Evolutionary conservation across 495 filamentous ascomycete species (phyloP).

Genomic region (Umbilicaria muhlenbergii): DNA sequence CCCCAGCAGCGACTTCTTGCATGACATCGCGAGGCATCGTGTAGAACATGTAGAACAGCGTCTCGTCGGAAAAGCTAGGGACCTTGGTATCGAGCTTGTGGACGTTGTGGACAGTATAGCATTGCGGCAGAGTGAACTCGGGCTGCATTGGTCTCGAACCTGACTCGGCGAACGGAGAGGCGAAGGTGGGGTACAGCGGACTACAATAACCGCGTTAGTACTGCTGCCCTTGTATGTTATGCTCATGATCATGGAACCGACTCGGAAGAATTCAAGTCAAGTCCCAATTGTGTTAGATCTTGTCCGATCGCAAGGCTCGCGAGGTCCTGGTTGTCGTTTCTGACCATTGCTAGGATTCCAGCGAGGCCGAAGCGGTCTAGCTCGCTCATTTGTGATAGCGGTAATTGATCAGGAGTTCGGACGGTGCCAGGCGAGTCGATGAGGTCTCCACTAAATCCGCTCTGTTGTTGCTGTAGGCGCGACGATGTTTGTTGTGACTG

Average conservation of each 20-base stretch:
- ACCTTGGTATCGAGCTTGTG: constrained; percentile 67
- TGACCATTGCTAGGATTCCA: constrained; percentile 64
- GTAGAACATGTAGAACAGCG: constrained; percentile 90
- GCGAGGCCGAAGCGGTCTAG: constrained; percentile 69
- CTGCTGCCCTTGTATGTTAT: constrained; percentile 21
- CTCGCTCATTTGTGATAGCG: constrained; percentile 60
- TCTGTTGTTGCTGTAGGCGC: constrained; percentile 6
- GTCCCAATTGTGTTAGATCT: constrained; percentile 58
- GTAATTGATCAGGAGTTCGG: constrained; percentile 34
- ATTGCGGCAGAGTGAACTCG: constrained; percentile 62
- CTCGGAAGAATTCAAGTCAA: constrained; percentile 70
- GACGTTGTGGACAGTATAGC: constrained; percentile 79
- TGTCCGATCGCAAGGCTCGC: constrained; percentile 60
- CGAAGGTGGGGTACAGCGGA: constrained; percentile 48
- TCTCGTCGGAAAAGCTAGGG: constrained; percentile 74
- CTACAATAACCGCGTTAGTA: constrained; percentile 15
- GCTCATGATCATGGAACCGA: constrained; percentile 24
- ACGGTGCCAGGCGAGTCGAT: constrained; percentile 21
- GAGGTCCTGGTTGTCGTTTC: constrained; percentile 61
- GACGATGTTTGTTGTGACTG: constrained; percentile 3
- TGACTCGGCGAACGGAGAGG: constrained; percentile 53
- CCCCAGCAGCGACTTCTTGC: constrained; percentile 69
- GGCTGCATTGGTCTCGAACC: constrained; percentile 59
- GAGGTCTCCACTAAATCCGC: constrained; percentile 22
- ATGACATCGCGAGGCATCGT: constrained; percentile 69